phyloP scores from a whole-genome alignment of 1,139 yeast species.

The Hyphopichia wangnamkhiaoensis region DNA sequence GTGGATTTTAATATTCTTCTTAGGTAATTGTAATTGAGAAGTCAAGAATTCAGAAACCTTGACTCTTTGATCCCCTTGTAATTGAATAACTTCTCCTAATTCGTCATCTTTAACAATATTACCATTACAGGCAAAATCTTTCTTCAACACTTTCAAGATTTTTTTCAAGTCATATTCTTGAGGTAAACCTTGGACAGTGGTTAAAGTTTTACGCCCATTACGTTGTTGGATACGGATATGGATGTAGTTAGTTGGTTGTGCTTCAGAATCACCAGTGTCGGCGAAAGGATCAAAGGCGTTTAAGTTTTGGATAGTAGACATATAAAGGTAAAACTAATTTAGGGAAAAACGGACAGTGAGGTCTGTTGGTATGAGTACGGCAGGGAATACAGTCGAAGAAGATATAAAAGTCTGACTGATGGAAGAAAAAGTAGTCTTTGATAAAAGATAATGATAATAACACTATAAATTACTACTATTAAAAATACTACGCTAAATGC shows the following conservation, averaged over 20 bases:
- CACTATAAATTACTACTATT: too few species aligned
- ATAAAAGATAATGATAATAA: too few species aligned
- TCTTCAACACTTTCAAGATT: constrained; percentile 89
- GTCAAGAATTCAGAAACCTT: constrained; percentile 94
- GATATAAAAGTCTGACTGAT: too few species aligned
- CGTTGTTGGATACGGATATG: constrained; percentile 99
- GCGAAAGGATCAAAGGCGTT: constrained; percentile 99
- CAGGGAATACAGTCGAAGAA: too few species aligned
- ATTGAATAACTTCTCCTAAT: constrained; percentile 94
- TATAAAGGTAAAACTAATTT: too few species aligned
- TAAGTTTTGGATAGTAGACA: constrained; percentile 95
- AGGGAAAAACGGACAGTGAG: too few species aligned
- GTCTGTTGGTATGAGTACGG: too few species aligned
- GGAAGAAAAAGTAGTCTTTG: too few species aligned
- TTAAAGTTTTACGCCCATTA: constrained; percentile 98
- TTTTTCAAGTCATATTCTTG: constrained; percentile 92
- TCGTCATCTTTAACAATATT: constrained; percentile 96
- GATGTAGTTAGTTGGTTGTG: constrained; percentile 92
- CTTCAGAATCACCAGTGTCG: constrained; percentile 99
- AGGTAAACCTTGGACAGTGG: constrained; percentile 98
- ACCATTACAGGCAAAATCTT: constrained; percentile 98
- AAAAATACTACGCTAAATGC: too few species aligned
- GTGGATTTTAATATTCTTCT: constrained; percentile 96
- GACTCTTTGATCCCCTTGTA: constrained; percentile 98
- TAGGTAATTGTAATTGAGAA: constrained; percentile 82